Conservation (phyloP, 78 protist species). For the Polysphondylium violaceum region DNA sequence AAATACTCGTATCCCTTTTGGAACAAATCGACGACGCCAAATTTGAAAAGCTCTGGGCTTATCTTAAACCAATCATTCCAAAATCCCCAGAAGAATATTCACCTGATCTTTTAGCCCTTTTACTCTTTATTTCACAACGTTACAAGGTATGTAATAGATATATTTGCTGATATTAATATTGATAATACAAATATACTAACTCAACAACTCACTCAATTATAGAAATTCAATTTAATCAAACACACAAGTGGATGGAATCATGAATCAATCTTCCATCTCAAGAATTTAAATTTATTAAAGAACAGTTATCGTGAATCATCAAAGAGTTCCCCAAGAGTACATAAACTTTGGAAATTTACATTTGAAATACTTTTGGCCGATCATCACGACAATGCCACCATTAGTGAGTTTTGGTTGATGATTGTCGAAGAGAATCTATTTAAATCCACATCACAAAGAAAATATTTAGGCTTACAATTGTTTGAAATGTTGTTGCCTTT, state of each 20-base stretch:
- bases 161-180: neutral
- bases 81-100: constrained; percentile 34
- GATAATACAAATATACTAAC: neutral
- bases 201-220: neutral
- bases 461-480: constrained; percentile 62
- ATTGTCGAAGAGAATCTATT: constrained; percentile 63
- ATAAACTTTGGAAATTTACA: constrained; percentile 52
- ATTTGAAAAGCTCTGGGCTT: constrained; percentile 41
- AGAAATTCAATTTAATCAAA: constrained; percentile 41
- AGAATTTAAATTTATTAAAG: constrained; percentile 33
- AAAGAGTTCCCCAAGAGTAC: constrained; percentile 57
- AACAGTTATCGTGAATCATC: constrained; percentile 9
- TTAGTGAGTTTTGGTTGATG: constrained; percentile 44
- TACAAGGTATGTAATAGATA: constrained; percentile 11
- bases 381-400: constrained; percentile 1
- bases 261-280: constrained; percentile 18
- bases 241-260: constrained; percentile 67
- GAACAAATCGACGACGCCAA: constrained; percentile 10
- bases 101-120: constrained; percentile 47
- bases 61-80: constrained; percentile 49
- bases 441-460: constrained; percentile 30
- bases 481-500: constrained; percentile 61
- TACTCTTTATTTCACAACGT: constrained; percentile 33
- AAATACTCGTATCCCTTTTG: constrained; percentile 14
- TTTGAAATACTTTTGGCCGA: constrained; percentile 23